Evolutionary conservation across 108 stramenopile species (phyloP), one percentile per base, ranked within the genome.

Genomic region (Skeletonema menzelii): DNA sequence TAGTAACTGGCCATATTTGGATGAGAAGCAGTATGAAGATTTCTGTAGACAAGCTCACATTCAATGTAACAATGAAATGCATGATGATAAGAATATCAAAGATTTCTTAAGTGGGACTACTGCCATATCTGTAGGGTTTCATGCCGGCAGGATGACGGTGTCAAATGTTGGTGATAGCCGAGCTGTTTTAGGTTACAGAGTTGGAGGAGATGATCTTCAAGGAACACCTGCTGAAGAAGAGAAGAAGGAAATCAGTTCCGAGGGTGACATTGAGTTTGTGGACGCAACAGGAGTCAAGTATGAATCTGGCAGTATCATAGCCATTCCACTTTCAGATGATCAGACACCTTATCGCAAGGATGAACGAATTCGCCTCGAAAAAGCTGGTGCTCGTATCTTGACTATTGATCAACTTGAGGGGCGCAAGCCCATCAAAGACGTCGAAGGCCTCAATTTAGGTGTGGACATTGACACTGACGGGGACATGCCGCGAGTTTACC

Each of bases 111-210:
- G 91, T 22, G 99, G 99, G 2, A 96, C 96, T 11, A 99, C 99
- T 10, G 82, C 96, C 28, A 93, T 97, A 65, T 92, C 94, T 13
- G 84, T 80, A 6, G 86, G 89, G 42, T 38, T 97, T 56, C 94
- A 96, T 30, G 97, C 83, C n/a, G 91, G 91, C 65, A 76, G 88
- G 28, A 80, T 99, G 17, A 91, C 92, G 46, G 85, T 98, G 44
- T 90, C 90, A 64, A 99, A 99, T 76, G 99, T 98, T 3, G 99
- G 99, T 22, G 97, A 97, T 72, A 92, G 91, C 56, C 87, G 97
- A 7, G 94, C 97, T n/a, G 90, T 99, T 56, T 57, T 98, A 27
- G 95, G 96, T 47, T 81, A 82, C 67, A 53, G 56, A 26, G 58
- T 70, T 1, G 58, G 35, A 12, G 57, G 34, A 53, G 19, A 49